Conservation (phyloP, 2,329 filamentous ascomycete genomes). For the Cytospora piceae region DNA sequence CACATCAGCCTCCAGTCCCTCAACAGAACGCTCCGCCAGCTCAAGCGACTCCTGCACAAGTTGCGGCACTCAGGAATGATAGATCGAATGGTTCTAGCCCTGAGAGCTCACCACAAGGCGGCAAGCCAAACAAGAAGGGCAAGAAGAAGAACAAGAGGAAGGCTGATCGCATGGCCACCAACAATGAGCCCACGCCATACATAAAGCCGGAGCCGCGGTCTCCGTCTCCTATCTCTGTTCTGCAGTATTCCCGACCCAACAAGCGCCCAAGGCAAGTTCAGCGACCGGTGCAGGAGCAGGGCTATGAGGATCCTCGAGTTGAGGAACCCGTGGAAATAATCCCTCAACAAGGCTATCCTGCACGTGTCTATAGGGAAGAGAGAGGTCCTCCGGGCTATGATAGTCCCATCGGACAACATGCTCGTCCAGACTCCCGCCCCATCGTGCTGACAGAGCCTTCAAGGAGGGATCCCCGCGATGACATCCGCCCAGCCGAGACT, state of each 20-base stretch:
- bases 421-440: constrained; percentile 35
- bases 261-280: constrained; percentile 59
- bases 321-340: constrained; percentile 51
- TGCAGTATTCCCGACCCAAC: constrained; percentile 56
- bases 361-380: constrained; percentile 41
- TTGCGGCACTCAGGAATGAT: constrained; percentile 59
- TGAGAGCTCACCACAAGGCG: constrained; percentile 62
- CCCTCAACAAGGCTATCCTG: constrained; percentile 42
- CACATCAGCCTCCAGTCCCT: constrained; percentile 41
- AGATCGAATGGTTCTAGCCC: constrained; percentile 56
- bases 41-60: constrained; percentile 54
- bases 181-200: constrained; percentile 53
- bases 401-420: constrained; percentile 36
- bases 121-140: constrained; percentile 52
- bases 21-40: constrained; percentile 39
- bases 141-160: constrained; percentile 58
- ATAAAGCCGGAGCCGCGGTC: constrained; percentile 70
- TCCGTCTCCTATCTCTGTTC: constrained; percentile 60
- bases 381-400: constrained; percentile 44
- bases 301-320: constrained; percentile 39
- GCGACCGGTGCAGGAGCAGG: constrained; percentile 44
- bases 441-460: constrained; percentile 34
- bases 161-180: constrained; percentile 53
- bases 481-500: constrained; percentile 37
- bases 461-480: constrained; percentile 41